phyloP scores from a whole-genome alignment of 2,329 filamentous ascomycete genomes.

The Alternaria burnsii region DNA sequence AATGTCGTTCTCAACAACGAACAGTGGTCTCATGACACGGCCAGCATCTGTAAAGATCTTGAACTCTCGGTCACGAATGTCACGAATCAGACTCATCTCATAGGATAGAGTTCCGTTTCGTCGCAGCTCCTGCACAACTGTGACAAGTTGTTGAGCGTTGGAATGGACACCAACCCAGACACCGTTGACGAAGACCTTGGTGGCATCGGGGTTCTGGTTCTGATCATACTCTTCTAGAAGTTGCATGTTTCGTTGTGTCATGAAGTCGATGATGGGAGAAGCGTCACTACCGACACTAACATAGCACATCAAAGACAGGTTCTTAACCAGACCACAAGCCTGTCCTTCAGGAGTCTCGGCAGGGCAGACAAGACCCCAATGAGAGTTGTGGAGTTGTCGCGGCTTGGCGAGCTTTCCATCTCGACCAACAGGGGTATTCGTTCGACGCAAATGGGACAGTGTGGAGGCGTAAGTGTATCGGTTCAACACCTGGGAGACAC shows the following conservation, averaged over 20 bases:
- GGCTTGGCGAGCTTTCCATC: constrained; percentile 99
- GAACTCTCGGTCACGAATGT: constrained; percentile 97
- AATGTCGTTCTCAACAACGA: constrained; percentile 87
- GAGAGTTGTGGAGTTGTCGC: constrained; percentile 96
- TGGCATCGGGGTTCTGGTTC: constrained; percentile 79
- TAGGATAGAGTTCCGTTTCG: constrained; percentile 84
- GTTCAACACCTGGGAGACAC: constrained; percentile 97
- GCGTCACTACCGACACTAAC: constrained; percentile 94
- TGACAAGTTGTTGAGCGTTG: constrained; percentile 85
- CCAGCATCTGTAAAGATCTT: constrained; percentile 98
- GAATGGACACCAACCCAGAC: constrained; percentile 97
- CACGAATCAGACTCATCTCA: constrained; percentile 92
- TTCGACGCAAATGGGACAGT: constrained; percentile 93
- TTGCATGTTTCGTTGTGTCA: constrained; percentile 96
- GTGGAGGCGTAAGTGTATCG: constrained; percentile 98
- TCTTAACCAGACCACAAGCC: constrained; percentile 98
- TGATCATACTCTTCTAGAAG: constrained; percentile 87
- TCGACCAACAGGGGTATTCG: constrained; percentile 96
- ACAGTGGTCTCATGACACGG: constrained; percentile 90
- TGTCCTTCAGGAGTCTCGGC: constrained; percentile 98
- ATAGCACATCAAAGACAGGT: constrained; percentile 96
- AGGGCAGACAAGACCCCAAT: constrained; percentile 97
- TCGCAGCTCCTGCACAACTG: constrained; percentile 78
- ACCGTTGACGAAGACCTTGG: constrained; percentile 98
- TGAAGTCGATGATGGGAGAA: constrained; percentile 90